Evolutionary conservation across 352 stramenopile genomes (phyloP).

Genomic region (Globisporangium alternatum): DNA sequence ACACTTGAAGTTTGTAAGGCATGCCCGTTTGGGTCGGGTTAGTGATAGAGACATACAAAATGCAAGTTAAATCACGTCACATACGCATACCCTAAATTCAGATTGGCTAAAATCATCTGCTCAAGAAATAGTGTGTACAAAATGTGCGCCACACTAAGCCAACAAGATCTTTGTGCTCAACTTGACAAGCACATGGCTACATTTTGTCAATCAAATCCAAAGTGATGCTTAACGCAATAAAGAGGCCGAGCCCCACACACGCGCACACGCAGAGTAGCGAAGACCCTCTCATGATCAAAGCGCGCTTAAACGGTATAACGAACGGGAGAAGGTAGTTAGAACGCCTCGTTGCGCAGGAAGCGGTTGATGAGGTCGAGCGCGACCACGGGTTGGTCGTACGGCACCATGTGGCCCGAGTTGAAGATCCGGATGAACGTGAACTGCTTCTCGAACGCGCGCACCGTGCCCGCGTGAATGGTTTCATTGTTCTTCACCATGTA

Average conservation of each 20-base stretch:
- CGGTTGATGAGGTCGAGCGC: conserved; percentile 35
- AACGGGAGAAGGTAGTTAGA: background rate
- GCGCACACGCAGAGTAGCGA: too few species aligned
- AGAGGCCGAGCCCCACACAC: background rate
- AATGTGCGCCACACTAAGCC: too few species aligned
- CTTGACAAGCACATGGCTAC: too few species aligned
- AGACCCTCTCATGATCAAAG: too few species aligned
- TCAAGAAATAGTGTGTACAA: too few species aligned
- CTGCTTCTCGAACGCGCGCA: conserved; percentile 23
- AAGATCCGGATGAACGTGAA: conserved; percentile 46
- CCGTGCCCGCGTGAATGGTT: conserved; percentile 9
- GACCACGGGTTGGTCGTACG: conserved; percentile 33
- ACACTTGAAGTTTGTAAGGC: conserved; percentile 14
- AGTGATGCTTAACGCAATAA: background rate
- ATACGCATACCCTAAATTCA: too few species aligned
- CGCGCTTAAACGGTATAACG: too few species aligned
- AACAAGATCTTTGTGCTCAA: too few species aligned
- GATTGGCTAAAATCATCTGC: too few species aligned
- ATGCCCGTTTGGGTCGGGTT: conserved; percentile 6
- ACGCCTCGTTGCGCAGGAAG: conserved; percentile 32
- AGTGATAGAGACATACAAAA: too few species aligned
- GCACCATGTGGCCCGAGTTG: conserved; percentile 44
- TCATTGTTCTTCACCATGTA: background rate
- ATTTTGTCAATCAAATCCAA: too few species aligned
- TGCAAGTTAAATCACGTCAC: too few species aligned